Conservation (phyloP, 768 basidiomycete species). For the Neoboletus brunneissimus region DNA sequence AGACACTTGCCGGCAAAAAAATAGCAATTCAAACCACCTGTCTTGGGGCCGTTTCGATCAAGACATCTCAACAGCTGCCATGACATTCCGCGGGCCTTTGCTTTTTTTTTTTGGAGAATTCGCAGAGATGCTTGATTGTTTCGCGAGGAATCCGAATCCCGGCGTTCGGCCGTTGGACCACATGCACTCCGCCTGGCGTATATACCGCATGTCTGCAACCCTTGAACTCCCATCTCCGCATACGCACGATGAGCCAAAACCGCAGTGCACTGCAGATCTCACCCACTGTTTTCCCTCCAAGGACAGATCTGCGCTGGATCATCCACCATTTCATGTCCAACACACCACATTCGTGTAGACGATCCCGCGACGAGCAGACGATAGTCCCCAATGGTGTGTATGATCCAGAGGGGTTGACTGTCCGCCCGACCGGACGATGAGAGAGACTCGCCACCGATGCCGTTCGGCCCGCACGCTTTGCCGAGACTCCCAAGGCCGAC, state of each 20-base stretch:
- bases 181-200: slow-evolving; percentile 1
- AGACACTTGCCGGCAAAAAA: neutral
- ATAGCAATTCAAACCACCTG: neutral
- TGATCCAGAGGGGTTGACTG: neutral
- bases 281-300: neutral
- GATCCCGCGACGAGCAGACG: neutral
- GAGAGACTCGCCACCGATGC: slow-evolving; percentile 12
- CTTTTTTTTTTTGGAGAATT: neutral
- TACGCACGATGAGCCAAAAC: neutral
- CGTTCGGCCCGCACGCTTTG: slow-evolving; percentile 18
- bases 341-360: neutral
- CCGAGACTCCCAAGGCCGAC: neutral
- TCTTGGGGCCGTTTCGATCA: neutral
- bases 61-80: neutral
- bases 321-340: neutral
- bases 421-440: neutral
- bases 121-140: neutral
- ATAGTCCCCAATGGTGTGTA: neutral
- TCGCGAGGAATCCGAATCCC: neutral
- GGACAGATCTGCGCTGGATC: neutral
- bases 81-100: neutral
- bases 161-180: neutral
- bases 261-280: neutral
- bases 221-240: neutral
- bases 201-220: slow-evolving; percentile 11